Conservation (phyloP, 768 basidiomycete genomes). For the Pleurotus djamor region DNA sequence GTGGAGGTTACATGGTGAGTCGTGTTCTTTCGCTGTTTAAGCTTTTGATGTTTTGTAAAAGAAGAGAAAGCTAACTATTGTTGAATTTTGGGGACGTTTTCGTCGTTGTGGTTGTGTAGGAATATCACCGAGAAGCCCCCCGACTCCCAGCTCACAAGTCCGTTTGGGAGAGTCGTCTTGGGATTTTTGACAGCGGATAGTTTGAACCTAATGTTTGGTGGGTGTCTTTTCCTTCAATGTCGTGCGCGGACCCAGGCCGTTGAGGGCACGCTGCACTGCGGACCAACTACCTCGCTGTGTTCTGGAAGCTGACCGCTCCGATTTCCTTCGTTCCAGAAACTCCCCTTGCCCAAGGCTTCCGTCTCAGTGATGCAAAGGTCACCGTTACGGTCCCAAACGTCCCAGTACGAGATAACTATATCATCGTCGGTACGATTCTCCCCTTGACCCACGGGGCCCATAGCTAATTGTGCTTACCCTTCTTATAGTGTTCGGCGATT, state of each 20-base stretch:
- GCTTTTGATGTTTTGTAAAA: not conserved
- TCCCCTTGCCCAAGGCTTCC: slow-evolving; percentile 58
- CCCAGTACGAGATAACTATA: slow-evolving; percentile 42
- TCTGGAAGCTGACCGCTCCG: not conserved
- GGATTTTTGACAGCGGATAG: slow-evolving; percentile 44
- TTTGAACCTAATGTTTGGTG: slow-evolving; percentile 55
- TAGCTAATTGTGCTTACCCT: slow-evolving; percentile 4
- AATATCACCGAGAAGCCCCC: slow-evolving; percentile 45
- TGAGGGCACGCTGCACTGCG: not conserved
- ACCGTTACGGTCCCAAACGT: slow-evolving; percentile 53
- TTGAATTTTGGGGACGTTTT: slow-evolving; percentile 2
- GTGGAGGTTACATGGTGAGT: slow-evolving; percentile 55
- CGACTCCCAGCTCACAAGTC: slow-evolving; percentile 43
- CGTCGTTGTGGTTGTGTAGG: slow-evolving; percentile 27
- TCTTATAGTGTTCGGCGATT: slow-evolving; percentile 59
- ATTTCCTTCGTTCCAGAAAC: slow-evolving; percentile 31
- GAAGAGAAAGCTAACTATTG: not conserved
- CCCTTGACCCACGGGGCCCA: not conserved
- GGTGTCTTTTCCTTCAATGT: slow-evolving; percentile 14
- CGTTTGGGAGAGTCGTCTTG: slow-evolving; percentile 46
- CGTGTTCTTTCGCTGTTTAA: slow-evolving; percentile 1
- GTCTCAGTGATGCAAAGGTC: slow-evolving; percentile 46
- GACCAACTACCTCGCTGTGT: not conserved
- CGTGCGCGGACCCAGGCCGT: not conserved
- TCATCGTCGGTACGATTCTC: slow-evolving; percentile 58